Evolutionary conservation across 306 rosid genomes (phyloP).

Genomic region (Pyrus betulifolia): DNA sequence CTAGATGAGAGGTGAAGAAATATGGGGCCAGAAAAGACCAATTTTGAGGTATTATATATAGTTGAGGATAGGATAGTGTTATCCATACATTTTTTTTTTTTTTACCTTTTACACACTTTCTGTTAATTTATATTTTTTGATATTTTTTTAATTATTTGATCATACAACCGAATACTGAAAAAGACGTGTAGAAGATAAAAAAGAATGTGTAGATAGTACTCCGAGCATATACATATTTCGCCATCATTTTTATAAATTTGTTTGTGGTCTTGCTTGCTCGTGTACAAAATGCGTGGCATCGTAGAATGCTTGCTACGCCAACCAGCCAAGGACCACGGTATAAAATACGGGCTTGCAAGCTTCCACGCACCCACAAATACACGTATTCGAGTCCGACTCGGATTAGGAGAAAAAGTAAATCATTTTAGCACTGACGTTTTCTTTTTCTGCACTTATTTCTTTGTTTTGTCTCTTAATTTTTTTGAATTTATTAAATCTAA

Average conservation of each 20-base stretch:
- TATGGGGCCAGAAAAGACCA: conserved; percentile 14
- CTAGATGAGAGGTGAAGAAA: not conserved
- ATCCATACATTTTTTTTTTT: too few species aligned
- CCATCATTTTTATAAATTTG: conserved; percentile 4
- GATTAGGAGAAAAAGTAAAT: not conserved
- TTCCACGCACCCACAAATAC: not conserved
- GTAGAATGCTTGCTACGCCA: not conserved
- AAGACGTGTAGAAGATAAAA: too few species aligned
- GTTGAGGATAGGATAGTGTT: not conserved
- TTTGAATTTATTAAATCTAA: too few species aligned
- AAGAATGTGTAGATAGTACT: not conserved
- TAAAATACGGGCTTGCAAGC: not conserved
- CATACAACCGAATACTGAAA: accelerated
- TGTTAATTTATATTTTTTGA: too few species aligned
- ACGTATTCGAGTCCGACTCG: not conserved
- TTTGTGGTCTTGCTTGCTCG: not conserved
- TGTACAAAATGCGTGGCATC: not conserved
- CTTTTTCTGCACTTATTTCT: too few species aligned
- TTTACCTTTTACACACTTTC: accelerated
- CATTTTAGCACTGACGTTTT: too few species aligned
- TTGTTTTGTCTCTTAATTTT: too few species aligned
- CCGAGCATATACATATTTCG: conserved; percentile 1
- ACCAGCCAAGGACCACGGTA: conserved; percentile 2
- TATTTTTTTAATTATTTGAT: too few species aligned
- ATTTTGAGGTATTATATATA: not conserved